phyloP scores from a whole-genome alignment of 257 asterid genomes.

The Nicotiana obtusifolia region DNA sequence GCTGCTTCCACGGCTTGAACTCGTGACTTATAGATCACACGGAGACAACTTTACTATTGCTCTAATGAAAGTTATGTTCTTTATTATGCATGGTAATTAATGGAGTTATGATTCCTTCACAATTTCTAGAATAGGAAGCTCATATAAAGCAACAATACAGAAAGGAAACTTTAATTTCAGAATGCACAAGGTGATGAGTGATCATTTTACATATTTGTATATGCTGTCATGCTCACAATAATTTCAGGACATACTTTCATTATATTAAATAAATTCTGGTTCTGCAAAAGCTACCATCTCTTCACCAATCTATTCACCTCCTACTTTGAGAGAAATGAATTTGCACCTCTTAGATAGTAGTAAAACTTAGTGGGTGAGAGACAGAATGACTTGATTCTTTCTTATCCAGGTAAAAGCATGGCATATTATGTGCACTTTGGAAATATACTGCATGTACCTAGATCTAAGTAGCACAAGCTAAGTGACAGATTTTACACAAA shows the following conservation, averaged over 20 bases:
- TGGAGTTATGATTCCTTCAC: too few relatives aligned
- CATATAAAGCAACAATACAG: too few relatives aligned
- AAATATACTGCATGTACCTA: not conserved
- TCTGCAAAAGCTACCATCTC: not conserved
- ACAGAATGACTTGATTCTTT: not conserved
- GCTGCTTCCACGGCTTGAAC: too few relatives aligned
- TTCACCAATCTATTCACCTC: constrained; percentile 2
- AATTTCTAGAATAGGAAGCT: too few relatives aligned
- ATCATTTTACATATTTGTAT: not conserved
- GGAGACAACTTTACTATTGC: too few relatives aligned
- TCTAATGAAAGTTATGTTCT: not conserved
- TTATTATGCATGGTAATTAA: not conserved
- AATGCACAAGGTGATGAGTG: not conserved
- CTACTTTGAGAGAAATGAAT: not conserved
- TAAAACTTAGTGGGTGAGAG: not conserved
- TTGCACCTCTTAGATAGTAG: not conserved
- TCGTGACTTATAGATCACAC: too few relatives aligned
- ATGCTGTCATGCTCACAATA: not conserved
- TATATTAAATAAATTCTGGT: not conserved
- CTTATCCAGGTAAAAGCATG: not conserved
- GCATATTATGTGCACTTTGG: not conserved
- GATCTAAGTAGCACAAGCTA: not conserved
- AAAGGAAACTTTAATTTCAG: too few relatives aligned
- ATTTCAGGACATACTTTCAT: not conserved
- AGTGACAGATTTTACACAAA: not conserved